A percentile compares a stretch with the other conserved stretches of the same genome.
Conservation (phyloP, 2,329 filamentous ascomycete species). For the Metarhizium anisopliae region DNA sequence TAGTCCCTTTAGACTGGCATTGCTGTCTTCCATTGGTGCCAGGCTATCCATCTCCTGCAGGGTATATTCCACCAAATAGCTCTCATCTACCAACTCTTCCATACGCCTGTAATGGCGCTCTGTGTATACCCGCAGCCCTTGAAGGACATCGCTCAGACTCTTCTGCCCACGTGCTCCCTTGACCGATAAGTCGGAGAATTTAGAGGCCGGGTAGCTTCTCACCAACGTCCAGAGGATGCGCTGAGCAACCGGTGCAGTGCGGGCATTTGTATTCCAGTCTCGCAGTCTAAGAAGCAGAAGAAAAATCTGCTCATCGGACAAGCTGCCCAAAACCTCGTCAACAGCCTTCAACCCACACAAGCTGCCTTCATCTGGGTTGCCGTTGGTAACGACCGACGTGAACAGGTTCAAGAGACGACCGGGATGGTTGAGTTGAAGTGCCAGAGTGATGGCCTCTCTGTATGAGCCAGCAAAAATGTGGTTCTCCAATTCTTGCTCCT, state of each 20-base stretch:
- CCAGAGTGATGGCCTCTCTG: conserved; percentile 84
- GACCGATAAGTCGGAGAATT: conserved; percentile 62
- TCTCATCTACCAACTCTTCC: conserved; percentile 88
- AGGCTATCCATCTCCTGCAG: conserved; percentile 84
- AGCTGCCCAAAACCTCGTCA: conserved; percentile 69
- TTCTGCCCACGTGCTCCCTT: conserved; percentile 48
- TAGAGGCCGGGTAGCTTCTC: conserved; percentile 68
- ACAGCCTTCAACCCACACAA: conserved; percentile 60
- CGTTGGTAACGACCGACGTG: conserved; percentile 62
- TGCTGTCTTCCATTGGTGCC: conserved; percentile 32
- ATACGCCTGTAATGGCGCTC: conserved; percentile 86
- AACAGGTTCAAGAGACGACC: conserved; percentile 79
- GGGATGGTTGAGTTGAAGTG: conserved; percentile 89
- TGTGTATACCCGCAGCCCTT: conserved; percentile 82
- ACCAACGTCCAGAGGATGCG: conserved; percentile 73
- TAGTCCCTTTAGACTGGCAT: conserved; percentile 22
- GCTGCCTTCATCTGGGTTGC: conserved; percentile 51
- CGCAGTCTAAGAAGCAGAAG: conserved; percentile 70
- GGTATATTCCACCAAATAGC: conserved; percentile 89
- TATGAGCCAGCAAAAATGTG: conserved; percentile 83
- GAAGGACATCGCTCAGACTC: conserved; percentile 73
- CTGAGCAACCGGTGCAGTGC: conserved; percentile 78
- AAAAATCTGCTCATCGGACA: conserved; percentile 82
- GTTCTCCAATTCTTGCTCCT: conserved; percentile 91
- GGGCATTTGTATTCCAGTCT: conserved; percentile 96